phyloP scores from a whole-genome alignment of 2,329 filamentous ascomycete genomes.

The Aspergillus aculeatus region DNA sequence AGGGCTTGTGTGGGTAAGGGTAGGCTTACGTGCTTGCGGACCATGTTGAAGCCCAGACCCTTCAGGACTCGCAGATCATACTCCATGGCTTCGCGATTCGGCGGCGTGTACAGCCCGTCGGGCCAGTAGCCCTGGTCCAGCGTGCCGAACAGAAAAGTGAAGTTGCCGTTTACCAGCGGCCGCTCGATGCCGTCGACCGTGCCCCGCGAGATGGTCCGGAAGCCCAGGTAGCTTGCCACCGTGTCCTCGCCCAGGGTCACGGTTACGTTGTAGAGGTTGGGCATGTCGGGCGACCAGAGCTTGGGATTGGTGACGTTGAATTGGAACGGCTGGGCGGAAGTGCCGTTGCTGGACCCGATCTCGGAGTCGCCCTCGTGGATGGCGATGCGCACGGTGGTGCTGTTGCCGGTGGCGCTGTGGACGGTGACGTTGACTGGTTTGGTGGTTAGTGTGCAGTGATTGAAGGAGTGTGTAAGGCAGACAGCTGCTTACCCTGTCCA shows the following conservation, averaged over 20 bases:
- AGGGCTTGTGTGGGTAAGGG: background rate
- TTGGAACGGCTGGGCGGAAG: conserved; percentile 52
- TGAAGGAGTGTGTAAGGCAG: no score
- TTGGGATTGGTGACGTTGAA: conserved; percentile 56
- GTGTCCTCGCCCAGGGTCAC: conserved; percentile 55
- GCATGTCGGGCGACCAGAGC: conserved; percentile 65
- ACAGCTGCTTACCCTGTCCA: conserved; percentile 41
- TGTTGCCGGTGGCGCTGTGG: conserved; percentile 44
- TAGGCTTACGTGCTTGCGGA: conserved; percentile 64
- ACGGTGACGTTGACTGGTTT: conserved; percentile 56
- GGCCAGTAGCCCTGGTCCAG: conserved; percentile 73
- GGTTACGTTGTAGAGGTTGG: conserved; percentile 63
- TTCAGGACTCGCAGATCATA: conserved; percentile 66
- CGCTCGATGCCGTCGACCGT: conserved; percentile 59
- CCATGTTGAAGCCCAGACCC: conserved; percentile 65
- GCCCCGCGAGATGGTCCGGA: conserved; percentile 62
- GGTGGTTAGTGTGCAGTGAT: background rate
- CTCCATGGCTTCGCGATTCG: conserved; percentile 65
- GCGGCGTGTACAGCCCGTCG: conserved; percentile 65
- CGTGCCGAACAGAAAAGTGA: conserved; percentile 66
- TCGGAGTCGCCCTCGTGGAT: conserved; percentile 40
- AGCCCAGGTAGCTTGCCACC: conserved; percentile 66
- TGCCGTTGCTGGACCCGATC: conserved; percentile 47
- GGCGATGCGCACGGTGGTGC: conserved; percentile 39
- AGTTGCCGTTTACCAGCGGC: conserved; percentile 67